Conservation (phyloP, 139 green algal species). For the Haematococcus lacustris region DNA sequence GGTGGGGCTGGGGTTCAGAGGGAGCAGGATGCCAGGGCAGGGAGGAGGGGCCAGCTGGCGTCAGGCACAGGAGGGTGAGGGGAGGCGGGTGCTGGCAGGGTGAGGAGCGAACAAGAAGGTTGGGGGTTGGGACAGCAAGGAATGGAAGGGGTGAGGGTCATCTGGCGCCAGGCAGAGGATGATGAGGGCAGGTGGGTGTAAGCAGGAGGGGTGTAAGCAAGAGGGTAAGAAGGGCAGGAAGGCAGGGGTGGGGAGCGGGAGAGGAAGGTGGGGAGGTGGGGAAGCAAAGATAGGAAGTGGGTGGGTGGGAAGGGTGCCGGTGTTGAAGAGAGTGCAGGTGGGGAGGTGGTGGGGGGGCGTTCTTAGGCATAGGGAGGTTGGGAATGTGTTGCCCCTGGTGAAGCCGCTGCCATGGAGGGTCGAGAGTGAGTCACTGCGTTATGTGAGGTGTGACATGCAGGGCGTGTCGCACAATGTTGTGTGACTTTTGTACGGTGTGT, state of each 20-base stretch:
- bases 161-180: too few relatives aligned
- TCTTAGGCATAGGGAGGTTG: not conserved
- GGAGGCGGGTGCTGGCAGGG: not conserved
- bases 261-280: too few relatives aligned
- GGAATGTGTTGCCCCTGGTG: not conserved
- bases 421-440: not conserved
- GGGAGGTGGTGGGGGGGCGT: too few relatives aligned
- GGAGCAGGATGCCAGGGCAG: not conserved
- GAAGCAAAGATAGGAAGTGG: too few relatives aligned
- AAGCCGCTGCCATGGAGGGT: not conserved
- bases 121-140: not conserved
- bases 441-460: not conserved
- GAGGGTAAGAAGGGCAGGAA: too few relatives aligned
- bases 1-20: conserved; percentile 5
- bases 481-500: not conserved
- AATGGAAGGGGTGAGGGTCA: too few relatives aligned
- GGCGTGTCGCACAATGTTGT: not conserved
- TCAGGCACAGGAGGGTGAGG: not conserved
- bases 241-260: too few relatives aligned
- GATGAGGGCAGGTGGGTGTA: too few relatives aligned
- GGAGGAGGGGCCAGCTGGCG: not conserved
- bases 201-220: too few relatives aligned
- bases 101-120: not conserved
- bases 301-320: too few relatives aligned
- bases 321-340: too few relatives aligned